Conservation (phyloP, 768 basidiomycete genomes). For the Kwoniella dejecticola region DNA sequence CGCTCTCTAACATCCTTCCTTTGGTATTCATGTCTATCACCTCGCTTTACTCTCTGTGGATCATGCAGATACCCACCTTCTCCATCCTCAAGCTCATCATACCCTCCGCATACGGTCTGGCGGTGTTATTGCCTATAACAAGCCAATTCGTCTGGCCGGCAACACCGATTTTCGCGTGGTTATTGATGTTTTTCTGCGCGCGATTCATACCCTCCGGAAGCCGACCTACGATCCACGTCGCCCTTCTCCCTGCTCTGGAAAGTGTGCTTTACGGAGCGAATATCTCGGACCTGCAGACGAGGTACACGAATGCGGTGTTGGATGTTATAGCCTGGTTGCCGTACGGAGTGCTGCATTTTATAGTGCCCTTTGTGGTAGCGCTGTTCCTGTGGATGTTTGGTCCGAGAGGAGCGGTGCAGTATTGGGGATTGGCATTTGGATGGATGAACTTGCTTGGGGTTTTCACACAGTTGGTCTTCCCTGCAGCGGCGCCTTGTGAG, state of each 20-base stretch:
- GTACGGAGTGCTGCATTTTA: conserved; percentile 92
- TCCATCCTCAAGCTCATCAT: conserved; percentile 66
- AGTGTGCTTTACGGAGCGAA: conserved; percentile 95
- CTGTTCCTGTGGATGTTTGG: conserved; percentile 87
- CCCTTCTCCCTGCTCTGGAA: conserved; percentile 90
- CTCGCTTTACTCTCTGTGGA: conserved; percentile 84
- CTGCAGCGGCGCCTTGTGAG: conserved; percentile 81
- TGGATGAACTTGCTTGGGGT: conserved; percentile 91
- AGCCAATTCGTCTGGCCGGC: conserved; percentile 87
- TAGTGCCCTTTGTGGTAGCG: conserved; percentile 80
- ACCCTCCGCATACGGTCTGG: conserved; percentile 68
- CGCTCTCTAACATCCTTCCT: conserved; percentile 58
- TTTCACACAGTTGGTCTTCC: conserved; percentile 80
- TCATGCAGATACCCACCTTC: conserved; percentile 57
- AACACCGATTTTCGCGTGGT: conserved; percentile 79
- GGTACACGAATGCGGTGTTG: conserved; percentile 87
- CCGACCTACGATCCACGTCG: conserved; percentile 84
- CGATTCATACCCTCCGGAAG: conserved; percentile 75
- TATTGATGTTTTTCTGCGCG: conserved; percentile 82
- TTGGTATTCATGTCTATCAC: conserved; percentile 84
- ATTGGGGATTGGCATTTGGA: conserved; percentile 85
- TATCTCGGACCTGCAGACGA: conserved; percentile 93
- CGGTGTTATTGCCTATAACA: conserved; percentile 78
- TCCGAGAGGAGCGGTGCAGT: conserved; percentile 72
- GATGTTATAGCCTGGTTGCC: conserved; percentile 95